Evolutionary conservation across 73 alveolate species (phyloP).

Genomic region (Tetrahymena elliotti): DNA sequence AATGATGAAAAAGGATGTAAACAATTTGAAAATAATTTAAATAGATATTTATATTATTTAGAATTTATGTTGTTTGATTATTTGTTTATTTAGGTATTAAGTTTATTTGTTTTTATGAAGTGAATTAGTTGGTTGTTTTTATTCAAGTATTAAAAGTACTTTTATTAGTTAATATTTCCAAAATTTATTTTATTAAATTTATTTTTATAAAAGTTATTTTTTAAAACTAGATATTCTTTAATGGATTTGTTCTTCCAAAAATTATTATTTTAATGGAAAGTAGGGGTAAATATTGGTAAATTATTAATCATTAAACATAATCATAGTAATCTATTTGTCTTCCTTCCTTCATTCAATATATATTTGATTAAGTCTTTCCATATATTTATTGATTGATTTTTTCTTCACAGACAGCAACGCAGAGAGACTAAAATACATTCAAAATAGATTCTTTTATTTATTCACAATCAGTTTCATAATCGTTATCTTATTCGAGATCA

Average conservation of each 20-base stretch:
- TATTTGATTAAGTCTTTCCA: neutral
- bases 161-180: neutral
- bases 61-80: no score
- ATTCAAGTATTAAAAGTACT: neutral
- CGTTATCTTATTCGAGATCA: neutral
- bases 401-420: neutral
- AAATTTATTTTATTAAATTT: no score
- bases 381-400: neutral
- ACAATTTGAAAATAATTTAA: no score
- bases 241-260: neutral
- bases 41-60: no score
- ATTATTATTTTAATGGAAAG: neutral
- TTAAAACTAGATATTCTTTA: neutral
- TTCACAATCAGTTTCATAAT: neutral
- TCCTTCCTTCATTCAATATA: neutral
- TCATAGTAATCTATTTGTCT: neutral
- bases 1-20: no score
- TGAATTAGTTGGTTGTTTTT: neutral
- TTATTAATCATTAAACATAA: neutral
- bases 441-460: neutral
- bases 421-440: neutral
- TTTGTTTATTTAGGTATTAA: neutral
- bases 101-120: neutral
- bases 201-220: no score
- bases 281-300: neutral